phyloP scores from a whole-genome alignment of 176 grass and related monocot species.

The Thalia dealbata region DNA sequence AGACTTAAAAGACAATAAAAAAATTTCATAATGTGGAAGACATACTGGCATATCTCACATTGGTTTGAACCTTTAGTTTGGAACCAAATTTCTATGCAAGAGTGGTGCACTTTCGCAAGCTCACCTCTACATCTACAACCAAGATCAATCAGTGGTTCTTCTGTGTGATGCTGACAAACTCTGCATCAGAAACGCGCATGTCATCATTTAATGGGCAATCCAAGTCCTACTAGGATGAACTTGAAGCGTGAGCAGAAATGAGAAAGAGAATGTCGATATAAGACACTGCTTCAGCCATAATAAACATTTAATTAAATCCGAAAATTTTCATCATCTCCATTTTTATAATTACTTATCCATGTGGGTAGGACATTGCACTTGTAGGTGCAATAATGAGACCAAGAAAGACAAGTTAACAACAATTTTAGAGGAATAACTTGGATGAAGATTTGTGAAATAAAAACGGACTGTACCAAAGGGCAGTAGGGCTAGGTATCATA shows the following conservation, averaged over 20 bases:
- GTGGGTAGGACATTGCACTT: neutral
- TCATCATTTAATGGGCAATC: slow-evolving; percentile 1
- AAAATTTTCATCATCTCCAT: neutral
- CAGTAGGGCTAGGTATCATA: too few relatives aligned
- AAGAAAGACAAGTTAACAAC: neutral
- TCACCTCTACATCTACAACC: slow-evolving; percentile 94
- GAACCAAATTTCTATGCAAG: slow-evolving; percentile 92
- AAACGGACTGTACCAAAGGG: neutral
- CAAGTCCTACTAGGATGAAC: neutral
- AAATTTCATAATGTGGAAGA: slow-evolving; percentile 20
- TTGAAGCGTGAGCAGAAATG: neutral
- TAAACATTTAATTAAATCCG: neutral
- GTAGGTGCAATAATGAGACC: neutral
- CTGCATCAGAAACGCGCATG: slow-evolving; percentile 20
- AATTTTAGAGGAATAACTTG: neutral
- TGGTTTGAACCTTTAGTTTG: slow-evolving; percentile 92
- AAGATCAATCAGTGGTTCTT: slow-evolving; percentile 90
- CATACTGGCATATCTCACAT: slow-evolving; percentile 99
- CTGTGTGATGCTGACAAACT: slow-evolving; percentile 85
- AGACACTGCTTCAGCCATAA: neutral
- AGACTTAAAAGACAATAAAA: neutral
- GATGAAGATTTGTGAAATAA: neutral
- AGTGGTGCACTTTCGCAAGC: slow-evolving; percentile 75
- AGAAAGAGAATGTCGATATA: neutral
- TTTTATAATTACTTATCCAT: neutral